A percentile compares a stretch with the other conserved stretches of the same genome.
Evolutionary conservation across 179 eudicot species (phyloP).

Genomic region (Vitellaria paradoxa): DNA sequence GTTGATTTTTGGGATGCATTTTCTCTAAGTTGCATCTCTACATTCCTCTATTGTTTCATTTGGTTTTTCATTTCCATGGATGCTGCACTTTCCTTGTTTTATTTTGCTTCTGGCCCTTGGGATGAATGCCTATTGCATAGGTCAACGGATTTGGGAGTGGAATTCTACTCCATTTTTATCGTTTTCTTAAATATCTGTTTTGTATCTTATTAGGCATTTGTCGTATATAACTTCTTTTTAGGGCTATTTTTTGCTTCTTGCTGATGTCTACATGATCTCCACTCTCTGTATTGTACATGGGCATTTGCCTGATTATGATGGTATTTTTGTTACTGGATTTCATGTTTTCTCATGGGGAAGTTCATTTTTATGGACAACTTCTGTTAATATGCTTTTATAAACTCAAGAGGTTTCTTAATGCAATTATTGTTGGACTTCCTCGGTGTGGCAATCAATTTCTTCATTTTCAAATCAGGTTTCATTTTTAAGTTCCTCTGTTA

Average conservation of each 20-base stretch:
- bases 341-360: neutral
- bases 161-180: neutral
- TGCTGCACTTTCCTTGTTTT: neutral
- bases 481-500: neutral
- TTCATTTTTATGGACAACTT: neutral
- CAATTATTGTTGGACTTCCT: neutral
- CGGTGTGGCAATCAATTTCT: neutral
- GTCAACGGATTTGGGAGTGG: neutral
- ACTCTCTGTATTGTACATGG: neutral
- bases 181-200: neutral
- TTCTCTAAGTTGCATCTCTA: neutral
- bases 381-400: neutral
- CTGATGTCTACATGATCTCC: neutral
- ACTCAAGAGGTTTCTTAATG: neutral
- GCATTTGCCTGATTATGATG: neutral
- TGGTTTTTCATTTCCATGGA: neutral
- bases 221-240: neutral
- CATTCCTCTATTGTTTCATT: neutral
- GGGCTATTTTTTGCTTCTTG: neutral
- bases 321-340: neutral
- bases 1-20: neutral
- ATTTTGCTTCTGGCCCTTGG: no score
- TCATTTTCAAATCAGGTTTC: neutral
- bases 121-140: neutral
- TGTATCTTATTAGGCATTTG: neutral